These are phyloP conservation scores for Boletellus ananas DNA, from an alignment of 768 basidiomycete genomes.

Conservation along the genomic window DNA sequence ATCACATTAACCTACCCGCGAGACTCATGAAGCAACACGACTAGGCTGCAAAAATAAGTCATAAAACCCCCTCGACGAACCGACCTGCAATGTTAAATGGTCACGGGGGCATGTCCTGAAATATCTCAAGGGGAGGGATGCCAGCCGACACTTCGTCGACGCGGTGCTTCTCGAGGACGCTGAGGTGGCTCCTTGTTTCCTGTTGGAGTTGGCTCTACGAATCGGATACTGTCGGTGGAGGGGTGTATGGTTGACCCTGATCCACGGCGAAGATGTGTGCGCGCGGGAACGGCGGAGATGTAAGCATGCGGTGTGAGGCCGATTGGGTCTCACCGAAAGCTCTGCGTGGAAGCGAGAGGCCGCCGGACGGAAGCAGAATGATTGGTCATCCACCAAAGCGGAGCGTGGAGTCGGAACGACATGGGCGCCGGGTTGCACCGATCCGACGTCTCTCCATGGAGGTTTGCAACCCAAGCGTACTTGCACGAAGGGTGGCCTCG, in stretches of 20 bases:
- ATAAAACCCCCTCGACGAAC: constrained; percentile 6
- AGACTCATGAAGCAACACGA: constrained; percentile 7
- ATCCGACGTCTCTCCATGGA: neutral
- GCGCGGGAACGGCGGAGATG: constrained; percentile 28
- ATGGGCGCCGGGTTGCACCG: constrained; percentile 7
- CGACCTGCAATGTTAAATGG: neutral
- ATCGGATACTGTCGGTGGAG: constrained; percentile 5
- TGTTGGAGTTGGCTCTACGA: constrained; percentile 6
- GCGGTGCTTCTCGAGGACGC: constrained; percentile 31
- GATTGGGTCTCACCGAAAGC: constrained; percentile 7
- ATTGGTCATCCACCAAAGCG: constrained; percentile 25
- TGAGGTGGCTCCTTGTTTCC: constrained; percentile 11
- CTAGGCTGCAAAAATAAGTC: constrained; percentile 23
- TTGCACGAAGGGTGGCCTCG: too few relatives aligned
- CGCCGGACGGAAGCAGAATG: constrained; percentile 14
- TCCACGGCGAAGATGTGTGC: constrained; percentile 24
- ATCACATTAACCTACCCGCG: constrained; percentile 10
- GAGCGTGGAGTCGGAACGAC: constrained; percentile 13
- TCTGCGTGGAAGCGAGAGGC: constrained; percentile 26
- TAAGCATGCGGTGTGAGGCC: constrained; percentile 5
- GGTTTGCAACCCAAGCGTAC: too few relatives aligned
- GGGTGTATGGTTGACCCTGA: constrained; percentile 27
- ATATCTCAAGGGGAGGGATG: constrained; percentile 21
- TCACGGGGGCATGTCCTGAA: constrained; percentile 22
- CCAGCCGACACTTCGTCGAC: constrained; percentile 21